A percentile compares a stretch with the other conserved stretches of the same genome.
Evolutionary conservation across 164 flowering plant genomes (phyloP).

Genomic region (Umbellularia californica): DNA sequence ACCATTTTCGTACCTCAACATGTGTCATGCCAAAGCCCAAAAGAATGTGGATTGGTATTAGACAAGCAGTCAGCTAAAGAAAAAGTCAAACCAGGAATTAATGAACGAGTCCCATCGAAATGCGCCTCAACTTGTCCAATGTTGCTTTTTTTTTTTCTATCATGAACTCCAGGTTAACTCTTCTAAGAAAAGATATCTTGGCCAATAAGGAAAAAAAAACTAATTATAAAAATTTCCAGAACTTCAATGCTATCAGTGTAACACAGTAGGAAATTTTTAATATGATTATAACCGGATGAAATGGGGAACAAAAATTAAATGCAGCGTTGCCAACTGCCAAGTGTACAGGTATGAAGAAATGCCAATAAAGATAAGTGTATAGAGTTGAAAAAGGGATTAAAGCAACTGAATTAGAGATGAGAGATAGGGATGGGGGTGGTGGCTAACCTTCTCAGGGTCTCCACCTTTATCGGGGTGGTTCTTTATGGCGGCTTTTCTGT

Average conservation of each 20-base stretch:
- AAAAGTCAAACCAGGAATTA: background rate
- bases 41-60: too few species aligned
- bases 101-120: too few species aligned
- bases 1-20: too few species aligned
- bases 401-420: background rate
- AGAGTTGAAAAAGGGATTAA: background rate
- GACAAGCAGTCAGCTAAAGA: background rate
- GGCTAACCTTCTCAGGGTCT: slow-evolving; percentile 52
- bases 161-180: background rate
- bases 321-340: background rate
- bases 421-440: background rate
- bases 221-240: too few species aligned
- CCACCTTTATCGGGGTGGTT: slow-evolving; percentile 71
- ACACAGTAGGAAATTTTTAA: too few species aligned
- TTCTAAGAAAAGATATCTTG: too few species aligned
- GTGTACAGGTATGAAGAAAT: background rate
- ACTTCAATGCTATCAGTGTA: too few species aligned
- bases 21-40: too few species aligned
- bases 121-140: too few species aligned
- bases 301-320: background rate
- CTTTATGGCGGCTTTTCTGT: slow-evolving; percentile 54
- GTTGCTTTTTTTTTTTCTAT: background rate
- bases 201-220: too few species aligned
- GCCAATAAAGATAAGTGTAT: background rate
- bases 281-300: too few species aligned